Evolutionary conservation across 495 filamentous ascomycete species (phyloP), one percentile per base, ranked within the genome.

Genomic region (Penicillium herquei): DNA sequence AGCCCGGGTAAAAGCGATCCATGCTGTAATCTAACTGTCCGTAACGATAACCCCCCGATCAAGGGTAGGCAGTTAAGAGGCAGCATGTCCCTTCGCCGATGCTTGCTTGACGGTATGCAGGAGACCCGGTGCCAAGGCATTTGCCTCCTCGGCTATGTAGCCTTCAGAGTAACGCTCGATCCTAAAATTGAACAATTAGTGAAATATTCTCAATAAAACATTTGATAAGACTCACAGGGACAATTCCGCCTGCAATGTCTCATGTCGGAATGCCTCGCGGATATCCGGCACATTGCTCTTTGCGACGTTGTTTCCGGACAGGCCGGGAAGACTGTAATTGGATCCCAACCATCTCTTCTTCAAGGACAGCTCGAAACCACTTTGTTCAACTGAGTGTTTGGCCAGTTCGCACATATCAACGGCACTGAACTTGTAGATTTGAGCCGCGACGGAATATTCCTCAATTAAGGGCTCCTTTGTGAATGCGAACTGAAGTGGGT

Each of bases 331-430:
- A 58, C 87, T 72, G 66, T 85, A 96, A 52, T 85, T 81, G 13
- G 78, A 73, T 2, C 94, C 94, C 7, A 98, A 77, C 92, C 93
- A 98, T 67, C 89, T 82, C 57, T 89, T 85, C 74, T 97, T 98
- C 58, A 98, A 70, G 14, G 84, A 80, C 64, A 87, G 79, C 69
- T 98, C 94, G 62, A 96, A 98, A 16, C 94, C 94, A 70, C 91
- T 95, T 66, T 98, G 94, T 59, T 84, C 81, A 33, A 98, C 94
- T 12, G 91, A 96, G 71, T 97, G 92, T 71, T 93, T 95, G 4
- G 94, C 94, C 34, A 98, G 77, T 73, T 98, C 94, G 66, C 95
- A 98, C 94, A 98, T 98, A 69, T 98, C 94, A 6, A 97, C 93
- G 14, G 92, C 90, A 69, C 86, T 95, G 21, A 98, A 83, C 72